Base-by-base conservation (phyloP, 2,329 filamentous ascomycete genomes). In the Penicillium sp. region DNA sequence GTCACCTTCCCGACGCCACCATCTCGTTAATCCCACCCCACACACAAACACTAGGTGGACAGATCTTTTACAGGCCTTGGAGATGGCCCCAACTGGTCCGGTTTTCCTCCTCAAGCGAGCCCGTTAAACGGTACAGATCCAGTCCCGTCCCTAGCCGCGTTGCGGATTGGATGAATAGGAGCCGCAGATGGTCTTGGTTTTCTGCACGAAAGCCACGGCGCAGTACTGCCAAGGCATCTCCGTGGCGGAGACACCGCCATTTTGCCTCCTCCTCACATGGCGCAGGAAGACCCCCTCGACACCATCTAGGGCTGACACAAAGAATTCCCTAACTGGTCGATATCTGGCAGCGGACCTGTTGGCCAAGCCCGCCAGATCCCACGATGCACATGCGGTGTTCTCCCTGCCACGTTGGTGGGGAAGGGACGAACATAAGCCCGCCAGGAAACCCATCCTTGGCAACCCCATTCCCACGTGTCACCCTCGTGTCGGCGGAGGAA, bases 221-320 rank as follows among this genome's bases (percentile, higher is more conserved):
- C 17, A 7, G 34, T 51, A 46, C 45, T 46, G 60, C 57, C 55
- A 63, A 62, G 59, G 32, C 8, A 55, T 54, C 36, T 49, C 47
- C 37, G 43, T 52, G 53, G 51, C 54, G 52, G 41, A 59, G 57
- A 59, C 59, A 62, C 60, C 60, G 60, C 60, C 42, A 50, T 63
- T 62, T 58, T 20, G 4, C 21, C 37, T 52, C 48, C 51, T 53
- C 51, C 51, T 50, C 39, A 18, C 39, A 47, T 21, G 18, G 24
- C 15, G n/a, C 39, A 20, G 36, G 37, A 20, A 30, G 37, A 23
- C 18, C 23, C 30, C 23, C 24, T 5, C 10, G 17, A 42, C 4
- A 18, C 24, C 24, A 20, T 29, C 39, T 29, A 18, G 39, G 15
- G 24, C 29, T 41, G 47, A 49, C 41, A 23, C 33, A 50, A 50